Evolutionary conservation across 257 asterid species (phyloP).

Genomic region (Nicotiana undulata): DNA sequence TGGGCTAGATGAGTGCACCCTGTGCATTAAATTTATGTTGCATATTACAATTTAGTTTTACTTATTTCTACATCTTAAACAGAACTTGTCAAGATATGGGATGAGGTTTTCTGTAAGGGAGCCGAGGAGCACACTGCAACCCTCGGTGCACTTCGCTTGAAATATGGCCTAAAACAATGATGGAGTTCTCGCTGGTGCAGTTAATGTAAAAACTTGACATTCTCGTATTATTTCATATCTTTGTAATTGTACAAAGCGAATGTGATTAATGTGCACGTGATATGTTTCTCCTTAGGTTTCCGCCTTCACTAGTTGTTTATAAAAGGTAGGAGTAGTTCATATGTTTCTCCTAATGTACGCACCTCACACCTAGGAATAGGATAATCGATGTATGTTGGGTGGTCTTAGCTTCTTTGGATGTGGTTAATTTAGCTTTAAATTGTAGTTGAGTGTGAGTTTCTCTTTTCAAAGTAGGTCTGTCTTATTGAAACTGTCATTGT

Average conservation of each 20-base stretch:
- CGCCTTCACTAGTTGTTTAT: no score
- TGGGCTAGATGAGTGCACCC: neutral
- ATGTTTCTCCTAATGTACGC: no score
- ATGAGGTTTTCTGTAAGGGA: conserved; percentile 56
- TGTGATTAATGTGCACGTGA: neutral
- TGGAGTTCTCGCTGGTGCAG: neutral
- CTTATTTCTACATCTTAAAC: conserved; percentile 19
- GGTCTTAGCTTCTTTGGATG: no score
- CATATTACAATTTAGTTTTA: conserved; percentile 6
- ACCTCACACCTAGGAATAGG: no score
- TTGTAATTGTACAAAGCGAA: neutral
- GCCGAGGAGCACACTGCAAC: conserved; percentile 30
- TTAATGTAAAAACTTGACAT: neutral
- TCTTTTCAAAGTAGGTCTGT: no score
- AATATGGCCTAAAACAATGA: conserved; percentile 38
- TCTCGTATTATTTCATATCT: neutral
- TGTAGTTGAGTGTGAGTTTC: no score
- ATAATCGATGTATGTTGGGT: no score
- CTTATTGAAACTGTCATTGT: no score
- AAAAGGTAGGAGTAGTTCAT: no score
- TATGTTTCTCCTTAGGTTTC: no score
- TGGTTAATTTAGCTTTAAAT: no score
- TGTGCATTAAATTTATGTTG: neutral
- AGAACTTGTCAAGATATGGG: conserved; percentile 66
- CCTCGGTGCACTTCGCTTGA: conserved; percentile 33